Evolutionary conservation across 306 rosid species (phyloP), one percentile per base, ranked within the genome.

Genomic region (Lathyrus aphaca): DNA sequence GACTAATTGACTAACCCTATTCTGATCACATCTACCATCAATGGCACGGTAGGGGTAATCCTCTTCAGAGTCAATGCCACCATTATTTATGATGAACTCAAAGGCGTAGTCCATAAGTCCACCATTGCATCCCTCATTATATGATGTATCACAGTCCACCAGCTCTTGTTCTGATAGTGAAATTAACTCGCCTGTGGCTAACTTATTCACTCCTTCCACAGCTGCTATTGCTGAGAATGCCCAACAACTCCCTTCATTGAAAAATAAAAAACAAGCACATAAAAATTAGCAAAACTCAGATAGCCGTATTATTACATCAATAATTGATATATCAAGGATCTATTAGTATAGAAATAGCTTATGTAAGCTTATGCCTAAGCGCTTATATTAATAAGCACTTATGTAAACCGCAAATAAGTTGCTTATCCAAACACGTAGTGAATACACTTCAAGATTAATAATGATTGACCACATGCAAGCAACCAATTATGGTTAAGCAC

Each of bases 241-340:
- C 99, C 99, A 95, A 88, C 99, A 95, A 80, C 99, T 95, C 97
- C 99, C 99, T 95, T 59, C 83, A 84, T 69, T 5, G 32, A 3
- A 14, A 35, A 32, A 57, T 30, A 25, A 10, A 10, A 17, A 1
- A 8, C 1, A 8, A 3, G 6, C 27, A 38, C 1, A 62, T 39
- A 29, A 51, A 57, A 40, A 5, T 16, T n/a, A 69, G 15, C 64
- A 60, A 53, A 19, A n/a, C 15, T 10, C 23, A 46, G 15, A 42
- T 1, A 42, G 13, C 46, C n/a, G 4, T 12, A 42, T 42, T 10
- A 39, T 2, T 39, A 39, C 42, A 39, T 2, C 13, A 10, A 40
- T 40, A 4, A 10, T 11, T 40, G 45, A 40, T 40, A 40, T 40
- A 40, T 40, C 13, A 10, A 10, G n/a, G 5, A 29, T 3, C 32